Evolutionary conservation across 2,329 filamentous ascomycete genomes (phyloP), one percentile per base, ranked within the genome.

Genomic region (Talaromyces sp.): DNA sequence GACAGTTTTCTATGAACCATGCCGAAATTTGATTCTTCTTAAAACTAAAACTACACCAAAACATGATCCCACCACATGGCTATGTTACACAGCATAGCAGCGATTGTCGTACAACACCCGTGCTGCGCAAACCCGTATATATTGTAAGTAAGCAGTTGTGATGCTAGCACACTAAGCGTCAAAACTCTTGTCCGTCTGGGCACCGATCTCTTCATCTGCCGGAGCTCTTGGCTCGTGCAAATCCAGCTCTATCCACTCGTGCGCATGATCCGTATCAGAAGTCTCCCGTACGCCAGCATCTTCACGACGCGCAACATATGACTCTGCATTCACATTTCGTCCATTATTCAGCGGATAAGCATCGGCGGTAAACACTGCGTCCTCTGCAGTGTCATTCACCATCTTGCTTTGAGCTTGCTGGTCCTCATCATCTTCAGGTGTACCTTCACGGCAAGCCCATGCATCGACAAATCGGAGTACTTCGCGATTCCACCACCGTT

Each of bases 401-500:
- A 45, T 54, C n/a, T 52, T 54, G 35, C n/a, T 62, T 37, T 62
- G 52, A 6, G 59, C 64, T 37, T 16, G 61, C 9, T 71, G 68
- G 50, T 77, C 74, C 62, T 76, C 74, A 31, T 79, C 77, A 68
- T 85, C 84, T 64, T 86, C 84, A 1, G 84, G 84, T 7, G 80
- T 83, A 1, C 84, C 84, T 50, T 83, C 80, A 27, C 81, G 79
- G 67, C 84, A 86, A 31, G 79, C 78, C 79, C 79, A 81, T 3
- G 77, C 78, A 70, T 85, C 82, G 39, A 84, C 82, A 70, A 81
- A 82, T 43, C 80, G 70, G 58, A 89, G 77, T 8, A 85, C 86
- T 68, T 88, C 85, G 52, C 81, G 79, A 19, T 79, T 81, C 87
- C 87, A 89, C 63, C 87, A 76, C 59, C 75, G 80, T 66, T 85